Conservation (phyloP, 1,284 basidiomycete genomes). For the Phellopilus nigrolimitatus region DNA sequence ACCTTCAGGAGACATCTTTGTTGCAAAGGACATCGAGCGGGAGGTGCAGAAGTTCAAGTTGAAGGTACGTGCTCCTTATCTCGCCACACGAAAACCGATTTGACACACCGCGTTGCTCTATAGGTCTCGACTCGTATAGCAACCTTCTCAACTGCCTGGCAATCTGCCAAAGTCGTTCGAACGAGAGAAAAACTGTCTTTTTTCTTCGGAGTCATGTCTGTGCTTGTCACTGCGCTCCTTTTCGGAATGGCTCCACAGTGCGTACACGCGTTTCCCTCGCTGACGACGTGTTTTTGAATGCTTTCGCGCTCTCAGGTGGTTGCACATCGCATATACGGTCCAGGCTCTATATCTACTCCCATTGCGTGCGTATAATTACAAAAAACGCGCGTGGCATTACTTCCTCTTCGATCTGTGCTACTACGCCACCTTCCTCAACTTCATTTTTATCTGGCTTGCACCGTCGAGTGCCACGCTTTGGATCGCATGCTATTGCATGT, state of each 20-base stretch:
- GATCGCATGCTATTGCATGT: slow-evolving; percentile 83
- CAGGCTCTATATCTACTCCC: slow-evolving; percentile 77
- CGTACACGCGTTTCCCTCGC: slow-evolving; percentile 38
- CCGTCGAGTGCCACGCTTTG: slow-evolving; percentile 72
- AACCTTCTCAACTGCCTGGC: slow-evolving; percentile 71
- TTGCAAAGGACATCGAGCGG: slow-evolving; percentile 81
- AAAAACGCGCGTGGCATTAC: slow-evolving; percentile 87
- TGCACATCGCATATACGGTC: slow-evolving; percentile 74
- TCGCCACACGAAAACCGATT: background rate
- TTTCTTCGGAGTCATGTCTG: slow-evolving; percentile 85
- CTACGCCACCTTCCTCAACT: slow-evolving; percentile 84
- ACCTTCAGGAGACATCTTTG: slow-evolving; percentile 53
- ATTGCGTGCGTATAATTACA: slow-evolving; percentile 76
- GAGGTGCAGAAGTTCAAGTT: slow-evolving; percentile 79
- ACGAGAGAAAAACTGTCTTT: slow-evolving; percentile 91
- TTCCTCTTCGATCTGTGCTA: slow-evolving; percentile 94
- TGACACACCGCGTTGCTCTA: slow-evolving; percentile 16
- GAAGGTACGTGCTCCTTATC: slow-evolving; percentile 38
- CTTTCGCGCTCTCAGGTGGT: slow-evolving; percentile 46
- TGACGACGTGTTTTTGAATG: slow-evolving; percentile 10
- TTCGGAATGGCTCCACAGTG: slow-evolving; percentile 82
- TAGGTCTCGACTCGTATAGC: slow-evolving; percentile 76
- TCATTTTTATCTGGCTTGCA: slow-evolving; percentile 83
- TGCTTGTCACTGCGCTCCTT: slow-evolving; percentile 79
- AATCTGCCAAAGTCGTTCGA: slow-evolving; percentile 85